These are phyloP conservation scores for Daucus carota DNA, from an alignment of 129 eudicot genomes.

Conservation along the genomic window DH1_v3.0 NC_030382.2:41928001-41928500, in stretches of 20 bases:
- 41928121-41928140: too few relatives aligned
- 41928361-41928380: slow-evolving; percentile 43
- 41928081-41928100: too few relatives aligned
- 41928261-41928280: neutral
- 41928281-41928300: slow-evolving; percentile 41
- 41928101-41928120: too few relatives aligned
- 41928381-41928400: slow-evolving; percentile 33
- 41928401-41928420: slow-evolving; percentile 18
- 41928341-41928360: slow-evolving; percentile 59
- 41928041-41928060: too few relatives aligned
- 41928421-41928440: slow-evolving; percentile 36
- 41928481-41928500: neutral
- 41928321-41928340: slow-evolving; percentile 51
- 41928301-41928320: slow-evolving; percentile 49
- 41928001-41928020: too few relatives aligned
- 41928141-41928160: too few relatives aligned
- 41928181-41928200: too few relatives aligned
- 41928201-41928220: neutral
- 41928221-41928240: too few relatives aligned
- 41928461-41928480: slow-evolving; percentile 20
- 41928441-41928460: slow-evolving; percentile 52
- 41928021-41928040: too few relatives aligned
- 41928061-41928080: too few relatives aligned
- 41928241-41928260: neutral
- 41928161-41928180: too few relatives aligned